Evolutionary conservation across 805 yeast species (phyloP).

Genomic region (Candida tammaniensis): DNA sequence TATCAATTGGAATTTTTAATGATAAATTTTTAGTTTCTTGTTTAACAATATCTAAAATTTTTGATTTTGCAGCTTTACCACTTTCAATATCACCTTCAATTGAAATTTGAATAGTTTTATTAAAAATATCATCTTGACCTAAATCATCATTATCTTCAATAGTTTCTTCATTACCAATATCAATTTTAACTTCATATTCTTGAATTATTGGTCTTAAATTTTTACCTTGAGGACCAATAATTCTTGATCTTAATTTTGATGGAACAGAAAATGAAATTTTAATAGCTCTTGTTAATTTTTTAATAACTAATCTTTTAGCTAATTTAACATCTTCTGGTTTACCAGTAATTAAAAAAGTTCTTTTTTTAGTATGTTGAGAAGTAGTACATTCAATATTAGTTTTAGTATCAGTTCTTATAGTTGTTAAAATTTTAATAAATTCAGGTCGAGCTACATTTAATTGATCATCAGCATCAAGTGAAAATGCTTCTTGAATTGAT

Average conservation of each 20-base stretch:
- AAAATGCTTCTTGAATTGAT: conserved; percentile 74
- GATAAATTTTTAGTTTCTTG: conserved; percentile 65
- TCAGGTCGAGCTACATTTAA: conserved; percentile 60
- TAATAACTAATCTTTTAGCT: conserved; percentile 75
- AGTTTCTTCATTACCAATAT: conserved; percentile 49
- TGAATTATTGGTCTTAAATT: conserved; percentile 76
- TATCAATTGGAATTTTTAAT: conserved; percentile 46
- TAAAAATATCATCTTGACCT: conserved; percentile 63
- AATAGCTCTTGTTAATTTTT: conserved; percentile 75
- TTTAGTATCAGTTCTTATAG: conserved; percentile 55
- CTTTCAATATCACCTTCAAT: conserved; percentile 86
- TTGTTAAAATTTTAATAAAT: conserved; percentile 61
- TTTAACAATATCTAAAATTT: conserved; percentile 69
- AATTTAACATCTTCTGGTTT: conserved; percentile 57
- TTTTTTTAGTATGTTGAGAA: conserved; percentile 67
- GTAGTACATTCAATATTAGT: conserved; percentile 82
- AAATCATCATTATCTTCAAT: conserved; percentile 26
- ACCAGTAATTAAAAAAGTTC: conserved; percentile 84
- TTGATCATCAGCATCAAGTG: conserved; percentile 69
- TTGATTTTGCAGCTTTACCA: conserved; percentile 66
- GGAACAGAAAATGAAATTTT: conserved; percentile 64
- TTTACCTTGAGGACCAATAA: conserved; percentile 87
- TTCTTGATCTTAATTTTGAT: conserved; percentile 66
- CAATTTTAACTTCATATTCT: conserved; percentile 64
- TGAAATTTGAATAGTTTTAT: conserved; percentile 56